A percentile compares a stretch with the other conserved stretches of the same genome.
Evolutionary conservation across 495 filamentous ascomycete species (phyloP).

Genomic region (Platismatia glauca): DNA sequence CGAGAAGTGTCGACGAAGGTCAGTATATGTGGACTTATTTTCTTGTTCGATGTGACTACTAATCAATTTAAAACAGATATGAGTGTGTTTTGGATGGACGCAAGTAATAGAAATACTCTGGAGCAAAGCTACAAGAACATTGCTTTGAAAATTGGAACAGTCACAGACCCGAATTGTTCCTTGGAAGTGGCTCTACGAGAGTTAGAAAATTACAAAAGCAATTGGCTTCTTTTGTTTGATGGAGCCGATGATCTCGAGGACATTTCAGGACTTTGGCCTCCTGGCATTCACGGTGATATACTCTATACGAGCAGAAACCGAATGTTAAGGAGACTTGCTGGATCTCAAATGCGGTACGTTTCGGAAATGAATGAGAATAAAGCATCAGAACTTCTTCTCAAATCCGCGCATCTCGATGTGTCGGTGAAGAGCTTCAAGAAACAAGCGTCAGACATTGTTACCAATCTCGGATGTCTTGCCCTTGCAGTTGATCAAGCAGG

Average conservation of each 20-base stretch:
- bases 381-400: constrained; percentile 3
- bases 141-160: not conserved
- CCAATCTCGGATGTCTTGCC: not conserved
- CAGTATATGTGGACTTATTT: too few species aligned
- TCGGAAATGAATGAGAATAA: not conserved
- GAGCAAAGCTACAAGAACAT: too few species aligned
- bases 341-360: not conserved
- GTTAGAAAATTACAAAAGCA: constrained; percentile 1
- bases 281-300: not conserved
- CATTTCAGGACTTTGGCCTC: not conserved
- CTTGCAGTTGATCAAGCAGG: constrained; percentile 9
- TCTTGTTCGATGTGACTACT: too few species aligned
- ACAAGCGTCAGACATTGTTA: not conserved
- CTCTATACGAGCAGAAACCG: constrained; percentile 1
- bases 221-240: constrained; percentile 3
- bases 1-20: too few species aligned
- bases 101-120: too few species aligned
- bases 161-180: not conserved
- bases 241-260: not conserved
- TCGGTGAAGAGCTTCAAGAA: constrained; percentile 1
- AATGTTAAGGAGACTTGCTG: not conserved
- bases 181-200: not conserved
- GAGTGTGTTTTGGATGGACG: too few species aligned
- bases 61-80: too few species aligned
- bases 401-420: not conserved